Conservation (phyloP, 202 grass and related monocot species). For the Panicum hallii region DNA sequence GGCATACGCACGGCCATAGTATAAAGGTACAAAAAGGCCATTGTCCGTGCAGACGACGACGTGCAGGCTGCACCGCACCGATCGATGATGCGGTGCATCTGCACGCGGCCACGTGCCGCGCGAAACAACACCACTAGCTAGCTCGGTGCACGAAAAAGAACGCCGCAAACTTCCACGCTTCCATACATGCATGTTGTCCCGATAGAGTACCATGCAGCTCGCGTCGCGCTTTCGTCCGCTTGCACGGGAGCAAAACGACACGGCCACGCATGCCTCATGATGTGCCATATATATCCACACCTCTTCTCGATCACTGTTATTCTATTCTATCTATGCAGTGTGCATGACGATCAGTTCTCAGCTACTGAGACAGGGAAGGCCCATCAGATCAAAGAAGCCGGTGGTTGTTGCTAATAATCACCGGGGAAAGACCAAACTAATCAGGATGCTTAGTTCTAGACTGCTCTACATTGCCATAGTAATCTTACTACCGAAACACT, state of each 20-base stretch:
- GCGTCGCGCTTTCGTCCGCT: conserved; percentile 35
- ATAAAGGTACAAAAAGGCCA: too few species aligned
- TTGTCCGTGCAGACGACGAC: too few species aligned
- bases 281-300: not conserved
- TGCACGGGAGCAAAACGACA: conserved; percentile 28
- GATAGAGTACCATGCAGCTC: not conserved
- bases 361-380: not conserved
- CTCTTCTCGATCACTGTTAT: too few species aligned
- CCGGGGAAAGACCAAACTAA: not conserved
- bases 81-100: too few species aligned
- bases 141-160: not conserved
- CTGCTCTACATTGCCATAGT: not conserved
- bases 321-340: not conserved
- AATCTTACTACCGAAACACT: not conserved
- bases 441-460: not conserved
- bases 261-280: conserved; percentile 21
- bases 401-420: not conserved
- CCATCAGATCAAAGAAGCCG: not conserved
- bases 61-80: too few species aligned
- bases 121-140: not conserved
- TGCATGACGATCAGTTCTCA: not conserved
- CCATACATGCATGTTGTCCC: not conserved
- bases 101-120: conserved; percentile 19
- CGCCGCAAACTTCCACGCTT: conserved; percentile 25
- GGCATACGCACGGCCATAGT: too few species aligned